phyloP scores from a whole-genome alignment of 352 stramenopile genomes.

The Peronospora farinosa region DNA sequence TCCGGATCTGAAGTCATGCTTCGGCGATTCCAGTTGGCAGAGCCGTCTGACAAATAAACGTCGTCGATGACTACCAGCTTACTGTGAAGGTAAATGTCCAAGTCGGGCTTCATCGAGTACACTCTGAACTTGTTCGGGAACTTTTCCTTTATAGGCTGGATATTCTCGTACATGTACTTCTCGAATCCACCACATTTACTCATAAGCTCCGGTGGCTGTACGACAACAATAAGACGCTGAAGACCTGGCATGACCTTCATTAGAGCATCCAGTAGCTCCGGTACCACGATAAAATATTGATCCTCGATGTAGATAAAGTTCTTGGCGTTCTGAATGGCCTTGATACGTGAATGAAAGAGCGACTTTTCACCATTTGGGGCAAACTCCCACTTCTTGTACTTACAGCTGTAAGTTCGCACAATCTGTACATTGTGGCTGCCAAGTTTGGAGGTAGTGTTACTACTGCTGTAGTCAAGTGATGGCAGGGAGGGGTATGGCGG shows the following conservation, averaged over 20 bases:
- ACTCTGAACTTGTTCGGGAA: constrained; percentile 47
- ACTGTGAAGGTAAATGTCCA: constrained; percentile 40
- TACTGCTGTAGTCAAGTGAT: not conserved
- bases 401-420: constrained; percentile 1
- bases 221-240: constrained; percentile 43
- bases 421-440: not conserved
- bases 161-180: constrained; percentile 41
- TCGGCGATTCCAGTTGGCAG: constrained; percentile 39
- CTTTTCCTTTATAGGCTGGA: constrained; percentile 28
- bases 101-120: constrained; percentile 25
- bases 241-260: constrained; percentile 34
- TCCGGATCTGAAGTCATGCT: constrained; percentile 55
- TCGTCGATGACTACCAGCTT: constrained; percentile 21
- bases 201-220: not conserved
- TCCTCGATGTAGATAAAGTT: constrained; percentile 5
- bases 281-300: constrained; percentile 1
- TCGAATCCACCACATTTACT: constrained; percentile 24
- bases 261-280: constrained; percentile 17
- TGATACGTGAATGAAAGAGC: constrained; percentile 37
- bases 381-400: constrained; percentile 3
- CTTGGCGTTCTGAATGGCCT: constrained; percentile 28
- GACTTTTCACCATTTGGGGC: constrained; percentile 37
- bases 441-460: constrained; percentile 1
- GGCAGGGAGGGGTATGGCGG: constrained; percentile 12
- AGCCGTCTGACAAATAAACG: not conserved